Conservation (phyloP, 768 basidiomycete genomes). For the Rubroboletus pulcherrimus region DNA sequence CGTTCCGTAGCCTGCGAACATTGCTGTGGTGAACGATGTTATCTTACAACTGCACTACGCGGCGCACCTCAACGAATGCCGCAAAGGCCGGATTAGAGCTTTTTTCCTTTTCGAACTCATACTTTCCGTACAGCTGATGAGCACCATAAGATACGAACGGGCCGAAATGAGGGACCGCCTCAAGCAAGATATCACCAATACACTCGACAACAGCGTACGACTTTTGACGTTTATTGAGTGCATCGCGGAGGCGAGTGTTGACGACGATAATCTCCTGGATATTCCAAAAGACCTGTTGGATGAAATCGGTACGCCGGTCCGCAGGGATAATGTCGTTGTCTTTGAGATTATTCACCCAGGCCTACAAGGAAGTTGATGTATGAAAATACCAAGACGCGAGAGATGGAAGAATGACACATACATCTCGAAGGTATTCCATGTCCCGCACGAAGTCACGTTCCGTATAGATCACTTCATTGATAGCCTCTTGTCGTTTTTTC, state of each 20-base stretch:
- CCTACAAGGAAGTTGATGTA: slow-evolving; percentile 38
- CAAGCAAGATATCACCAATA: slow-evolving; percentile 88
- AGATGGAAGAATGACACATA: slow-evolving; percentile 37
- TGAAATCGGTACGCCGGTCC: slow-evolving; percentile 74
- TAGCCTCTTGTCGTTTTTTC: slow-evolving; percentile 95
- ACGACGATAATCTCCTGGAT: slow-evolving; percentile 89
- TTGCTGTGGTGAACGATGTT: neutral
- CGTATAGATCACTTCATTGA: slow-evolving; percentile 93
- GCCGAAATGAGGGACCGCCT: slow-evolving; percentile 79
- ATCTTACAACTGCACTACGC: neutral
- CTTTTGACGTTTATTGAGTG: slow-evolving; percentile 93
- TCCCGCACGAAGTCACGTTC: slow-evolving; percentile 98
- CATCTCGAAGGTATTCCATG: slow-evolving; percentile 96
- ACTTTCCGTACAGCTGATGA: slow-evolving; percentile 97
- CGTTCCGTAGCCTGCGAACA: slow-evolving; percentile 77
- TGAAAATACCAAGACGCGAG: neutral
- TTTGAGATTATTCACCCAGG: slow-evolving; percentile 86
- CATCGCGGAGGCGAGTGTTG: slow-evolving; percentile 88
- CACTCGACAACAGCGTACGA: slow-evolving; percentile 88
- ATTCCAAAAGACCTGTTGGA: slow-evolving; percentile 98
- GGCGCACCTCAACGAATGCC: slow-evolving; percentile 85
- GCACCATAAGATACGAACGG: slow-evolving; percentile 96
- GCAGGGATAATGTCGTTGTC: slow-evolving; percentile 73
- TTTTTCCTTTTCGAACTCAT: slow-evolving; percentile 99
- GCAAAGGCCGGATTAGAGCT: slow-evolving; percentile 88